Evolutionary conservation across 805 yeast species (phyloP).

Genomic region (Barnettozyma californica): DNA sequence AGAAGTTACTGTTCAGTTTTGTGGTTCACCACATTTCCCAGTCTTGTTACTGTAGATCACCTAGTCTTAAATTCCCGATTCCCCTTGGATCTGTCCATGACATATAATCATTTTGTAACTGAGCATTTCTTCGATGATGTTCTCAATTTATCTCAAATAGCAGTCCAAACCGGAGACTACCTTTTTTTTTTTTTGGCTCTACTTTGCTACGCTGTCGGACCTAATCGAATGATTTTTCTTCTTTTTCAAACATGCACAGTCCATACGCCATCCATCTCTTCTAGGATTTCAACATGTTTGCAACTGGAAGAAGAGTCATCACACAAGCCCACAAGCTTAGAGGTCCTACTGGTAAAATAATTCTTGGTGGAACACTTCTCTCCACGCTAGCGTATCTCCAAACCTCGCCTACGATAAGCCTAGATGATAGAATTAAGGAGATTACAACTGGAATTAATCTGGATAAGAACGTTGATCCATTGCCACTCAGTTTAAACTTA

Average conservation of each 20-base stretch:
- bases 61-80: neutral
- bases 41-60: neutral
- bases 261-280: neutral
- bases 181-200: no score
- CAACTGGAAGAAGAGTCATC: neutral
- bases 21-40: neutral
- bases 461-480: slow-evolving; percentile 44
- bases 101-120: no score
- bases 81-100: neutral
- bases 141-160: no score
- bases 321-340: neutral
- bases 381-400: neutral
- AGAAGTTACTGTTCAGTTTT: neutral
- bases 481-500: slow-evolving; percentile 25
- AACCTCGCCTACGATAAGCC: slow-evolving; percentile 2
- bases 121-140: no score
- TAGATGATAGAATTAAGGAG: slow-evolving; percentile 13
- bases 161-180: no score
- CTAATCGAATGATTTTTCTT: no score
- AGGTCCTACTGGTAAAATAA: neutral
- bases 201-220: no score
- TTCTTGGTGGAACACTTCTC: neutral
- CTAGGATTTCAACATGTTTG: neutral
- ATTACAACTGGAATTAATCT: slow-evolving; percentile 33
- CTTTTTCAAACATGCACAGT: no score